Base-by-base conservation (phyloP, 192 early-diverging fungal genomes). In the Coemansia sp. region DNA sequence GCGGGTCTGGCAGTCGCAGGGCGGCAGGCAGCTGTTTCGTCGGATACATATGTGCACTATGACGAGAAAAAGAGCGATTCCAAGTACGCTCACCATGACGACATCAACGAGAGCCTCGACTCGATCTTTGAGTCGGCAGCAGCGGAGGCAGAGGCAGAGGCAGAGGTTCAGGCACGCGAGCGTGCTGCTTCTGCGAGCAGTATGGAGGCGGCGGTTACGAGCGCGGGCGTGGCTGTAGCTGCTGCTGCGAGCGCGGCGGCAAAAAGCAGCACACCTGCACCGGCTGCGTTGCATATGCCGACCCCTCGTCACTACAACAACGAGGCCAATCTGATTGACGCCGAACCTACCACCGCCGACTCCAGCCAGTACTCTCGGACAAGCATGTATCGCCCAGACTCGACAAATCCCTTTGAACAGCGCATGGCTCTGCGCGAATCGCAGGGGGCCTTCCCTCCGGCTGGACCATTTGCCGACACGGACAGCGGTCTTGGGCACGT, bases 401-500 rank as follows among this genome's bases (percentile, higher is more conserved):
- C 71, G 49, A 74, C 71, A 6, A 74, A 74, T 34, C 71, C 71
- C 10, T 74, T 74, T 28, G 71, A 74, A 47, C 71, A 74, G 53
- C 64, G 71, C 18, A 62, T 67, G 71, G 71, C 71, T 0, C 18
- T 67, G 43, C 71, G 71, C 42, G 71, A 67, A 48, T 63, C 71
- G 8, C 71, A 74, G 49, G 56, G 71, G 35, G 55, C 64, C 4
- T 74, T 74, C 71, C 71, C 71, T 35, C 71, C 71, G 17, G 71
- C 71, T 10, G 71, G 71, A 15, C 71, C 71, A 34, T 74, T 63
- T 50, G 53, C 55, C 18, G 61, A 64, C 18, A 52, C 54, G 4
- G 51, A 62, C 26, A 59, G 54, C 20, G 59, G 60, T 20, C 13
- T 58, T 9, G 71, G 59, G 20, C 59, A 74, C 13, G 38, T 74